phyloP scores from a whole-genome alignment of 2,329 filamentous ascomycete genomes.

The Chaetomium olivaceum region DNA sequence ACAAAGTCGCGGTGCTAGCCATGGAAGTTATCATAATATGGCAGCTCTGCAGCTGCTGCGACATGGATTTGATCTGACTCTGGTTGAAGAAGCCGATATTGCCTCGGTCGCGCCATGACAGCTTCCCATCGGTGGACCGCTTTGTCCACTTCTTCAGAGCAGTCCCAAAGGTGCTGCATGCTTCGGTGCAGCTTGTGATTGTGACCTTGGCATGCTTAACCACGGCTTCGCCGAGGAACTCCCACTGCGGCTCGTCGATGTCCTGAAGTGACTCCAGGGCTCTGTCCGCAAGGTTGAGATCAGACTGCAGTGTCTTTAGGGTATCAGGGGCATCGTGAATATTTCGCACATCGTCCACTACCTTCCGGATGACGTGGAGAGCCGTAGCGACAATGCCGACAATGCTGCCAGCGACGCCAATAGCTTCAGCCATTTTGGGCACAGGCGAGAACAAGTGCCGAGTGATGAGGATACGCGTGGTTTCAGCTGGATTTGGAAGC shows the following conservation, averaged over 20 bases:
- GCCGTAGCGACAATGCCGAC: no score
- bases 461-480: no score
- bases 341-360: conserved; percentile 36
- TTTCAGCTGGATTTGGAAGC: no score
- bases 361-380: no score
- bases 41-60: conserved; percentile 39
- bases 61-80: conserved; percentile 38
- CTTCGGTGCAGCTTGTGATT: conserved; percentile 36
- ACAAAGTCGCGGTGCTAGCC: conserved; percentile 39
- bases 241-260: conserved; percentile 38
- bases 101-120: conserved; percentile 38
- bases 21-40: conserved; percentile 37
- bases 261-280: conserved; percentile 36
- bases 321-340: conserved; percentile 39
- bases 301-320: conserved; percentile 36
- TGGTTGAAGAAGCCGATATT: conserved; percentile 41
- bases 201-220: conserved; percentile 34
- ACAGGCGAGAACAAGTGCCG: no score
- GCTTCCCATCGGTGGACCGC: conserved; percentile 37
- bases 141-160: conserved; percentile 39
- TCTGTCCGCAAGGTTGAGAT: conserved; percentile 36
- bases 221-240: conserved; percentile 36
- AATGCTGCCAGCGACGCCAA: no score
- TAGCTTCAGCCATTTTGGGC: no score
- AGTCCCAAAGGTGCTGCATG: conserved; percentile 37